Percentiles rank a stretch among this genome's conserved stretches.
phyloP scores from a whole-genome alignment of 2,329 filamentous ascomycete species.

The Trichoderma harzianum region DNA sequence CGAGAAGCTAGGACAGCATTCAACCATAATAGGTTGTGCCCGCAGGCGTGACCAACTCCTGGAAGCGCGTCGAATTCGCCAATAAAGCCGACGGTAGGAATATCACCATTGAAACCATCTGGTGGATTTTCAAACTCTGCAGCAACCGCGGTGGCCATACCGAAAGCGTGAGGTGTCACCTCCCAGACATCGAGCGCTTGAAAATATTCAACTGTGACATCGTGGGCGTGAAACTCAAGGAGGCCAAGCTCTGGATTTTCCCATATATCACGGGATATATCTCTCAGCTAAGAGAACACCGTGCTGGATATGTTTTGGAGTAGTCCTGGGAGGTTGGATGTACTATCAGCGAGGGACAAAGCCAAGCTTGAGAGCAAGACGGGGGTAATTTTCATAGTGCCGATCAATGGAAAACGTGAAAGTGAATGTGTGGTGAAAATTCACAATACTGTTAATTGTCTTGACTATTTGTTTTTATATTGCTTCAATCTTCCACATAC shows the following conservation, averaged over 20 bases:
- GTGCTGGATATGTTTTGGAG: no score
- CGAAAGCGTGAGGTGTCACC: neutral
- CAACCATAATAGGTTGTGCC: conserved; percentile 44
- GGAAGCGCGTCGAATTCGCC: conserved; percentile 46
- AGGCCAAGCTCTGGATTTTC: neutral
- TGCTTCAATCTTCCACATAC: no score
- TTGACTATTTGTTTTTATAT: no score
- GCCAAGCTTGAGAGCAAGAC: no score
- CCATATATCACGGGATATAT: no score
- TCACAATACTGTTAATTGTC: no score
- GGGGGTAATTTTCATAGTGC: no score
- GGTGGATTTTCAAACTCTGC: neutral
- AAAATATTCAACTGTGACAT: neutral
- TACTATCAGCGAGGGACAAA: no score
- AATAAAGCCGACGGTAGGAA: conserved; percentile 18
- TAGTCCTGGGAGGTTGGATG: no score
- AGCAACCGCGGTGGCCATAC: neutral
- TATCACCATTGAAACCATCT: neutral
- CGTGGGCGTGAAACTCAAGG: neutral
- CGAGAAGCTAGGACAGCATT: conserved; percentile 34
- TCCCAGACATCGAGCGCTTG: neutral
- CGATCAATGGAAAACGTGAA: no score
- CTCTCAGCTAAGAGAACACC: no score
- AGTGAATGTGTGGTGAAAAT: no score
- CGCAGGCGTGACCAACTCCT: conserved; percentile 43